Percentiles rank a stretch among this genome's conserved stretches.
Conservation (phyloP, 2,329 filamentous ascomycete genomes). For the Ceratocystis alfenasii region DNA sequence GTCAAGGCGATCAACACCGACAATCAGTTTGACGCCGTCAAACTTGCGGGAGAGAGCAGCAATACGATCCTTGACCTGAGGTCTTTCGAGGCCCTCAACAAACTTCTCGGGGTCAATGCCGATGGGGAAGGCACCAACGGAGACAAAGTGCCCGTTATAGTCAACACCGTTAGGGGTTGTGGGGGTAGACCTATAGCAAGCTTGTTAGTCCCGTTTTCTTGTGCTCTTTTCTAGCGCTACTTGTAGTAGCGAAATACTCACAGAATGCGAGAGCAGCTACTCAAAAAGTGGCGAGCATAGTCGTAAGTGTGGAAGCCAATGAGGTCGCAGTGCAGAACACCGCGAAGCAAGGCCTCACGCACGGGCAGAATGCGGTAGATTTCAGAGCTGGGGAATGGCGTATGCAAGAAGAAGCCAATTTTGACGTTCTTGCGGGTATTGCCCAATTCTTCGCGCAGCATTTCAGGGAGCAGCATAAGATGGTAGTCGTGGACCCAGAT, state of each 20-base stretch:
- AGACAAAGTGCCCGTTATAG: conserved; percentile 76
- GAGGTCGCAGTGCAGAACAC: conserved; percentile 83
- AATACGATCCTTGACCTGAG: conserved; percentile 79
- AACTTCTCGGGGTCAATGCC: conserved; percentile 98
- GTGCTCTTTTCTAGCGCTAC: neutral
- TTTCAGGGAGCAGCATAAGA: conserved; percentile 87
- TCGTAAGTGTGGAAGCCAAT: conserved; percentile 99
- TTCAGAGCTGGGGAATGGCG: conserved; percentile 90
- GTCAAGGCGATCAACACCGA: conserved; percentile 90
- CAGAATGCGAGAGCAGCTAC: conserved; percentile 89
- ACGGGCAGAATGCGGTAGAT: conserved; percentile 95
- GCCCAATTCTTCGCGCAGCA: conserved; percentile 84
- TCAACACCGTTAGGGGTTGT: conserved; percentile 92
- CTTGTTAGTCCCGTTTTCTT: neutral
- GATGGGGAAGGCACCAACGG: conserved; percentile 91
- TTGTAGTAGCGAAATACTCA: conserved; percentile 32
- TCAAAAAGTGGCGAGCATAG: conserved; percentile 95
- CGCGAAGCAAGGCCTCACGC: conserved; percentile 73
- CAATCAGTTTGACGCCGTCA: conserved; percentile 88
- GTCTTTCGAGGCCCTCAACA: conserved; percentile 72
- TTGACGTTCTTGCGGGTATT: conserved; percentile 78
- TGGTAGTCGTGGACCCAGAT: conserved; percentile 99
- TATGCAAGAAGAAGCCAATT: conserved; percentile 97
- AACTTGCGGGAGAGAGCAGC: conserved; percentile 78
- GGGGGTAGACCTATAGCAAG: conserved; percentile 40